Base-by-base conservation (phyloP, 331 rosid species). In the Malus hybrid region DNA sequence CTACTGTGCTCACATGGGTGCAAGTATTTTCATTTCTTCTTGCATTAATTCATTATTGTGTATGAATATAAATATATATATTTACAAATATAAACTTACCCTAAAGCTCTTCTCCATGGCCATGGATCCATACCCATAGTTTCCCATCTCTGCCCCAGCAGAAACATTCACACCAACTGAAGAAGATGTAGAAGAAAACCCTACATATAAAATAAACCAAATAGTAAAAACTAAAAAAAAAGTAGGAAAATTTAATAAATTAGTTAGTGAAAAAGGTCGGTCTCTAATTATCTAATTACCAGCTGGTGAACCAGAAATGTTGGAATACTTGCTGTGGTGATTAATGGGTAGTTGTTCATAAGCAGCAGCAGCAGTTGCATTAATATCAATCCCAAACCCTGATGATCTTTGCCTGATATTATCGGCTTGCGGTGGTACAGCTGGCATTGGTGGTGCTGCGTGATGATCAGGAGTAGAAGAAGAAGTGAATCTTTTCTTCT, bases 61-160 rank as follows among this genome's bases (percentile, higher is more conserved):
- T 52, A n/a, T 57, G 28, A n/a, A 57, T 57, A 57, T 57, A 20
- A 10, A 0, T 57, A 24, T 57, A 3, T 52, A 52, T 8, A 56
- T 56, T 19, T 56, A 9, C 27, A n/a, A 3, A 57, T 57, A 57
- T 57, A 5, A 57, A 76, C 94, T 86, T 84, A 90, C 98, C 87
- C 93, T 93, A 85, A 93, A 91, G 77, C 90, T 83, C 83, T 90
- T 91, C 60, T 91, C 98, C 88, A 90, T 85, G 9, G 92, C 86
- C 62, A 86, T 80, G 68, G 90, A 80, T 76, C 93, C 97, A 80
- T 87, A 90, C 7, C 91, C 98, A 77, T 80, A 89, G 81, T 75
- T 87, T 33, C 90, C 98, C 79, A 86, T 84, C 78, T 87, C 93
- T 57, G 64, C 64, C 10, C 91, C 93, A 48, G 83, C 73, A 18